Evolutionary conservation across 768 basidiomycete species (phyloP).

Genomic region (Rhizopogon vinicolor): DNA sequence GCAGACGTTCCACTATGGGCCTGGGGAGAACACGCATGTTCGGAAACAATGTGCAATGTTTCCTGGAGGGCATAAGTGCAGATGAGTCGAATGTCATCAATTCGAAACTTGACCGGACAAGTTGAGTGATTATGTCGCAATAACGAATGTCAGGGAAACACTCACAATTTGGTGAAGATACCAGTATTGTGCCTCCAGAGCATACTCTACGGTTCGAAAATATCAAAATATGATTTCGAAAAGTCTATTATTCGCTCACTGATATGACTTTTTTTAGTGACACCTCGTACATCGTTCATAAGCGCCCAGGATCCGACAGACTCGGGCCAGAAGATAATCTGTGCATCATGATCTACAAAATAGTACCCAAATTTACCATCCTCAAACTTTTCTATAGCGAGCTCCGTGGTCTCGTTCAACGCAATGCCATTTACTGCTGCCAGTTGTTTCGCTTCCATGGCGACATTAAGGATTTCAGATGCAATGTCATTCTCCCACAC

Average conservation of each 20-base stretch:
- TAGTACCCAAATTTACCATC: conserved; percentile 30
- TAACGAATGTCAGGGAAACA: not conserved
- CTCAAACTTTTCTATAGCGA: not conserved
- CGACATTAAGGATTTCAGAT: not conserved
- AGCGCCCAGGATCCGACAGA: conserved; percentile 27
- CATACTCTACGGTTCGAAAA: not conserved
- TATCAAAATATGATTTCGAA: not conserved
- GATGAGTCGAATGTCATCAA: not conserved
- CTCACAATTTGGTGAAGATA: not conserved
- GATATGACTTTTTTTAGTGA: conserved; percentile 5
- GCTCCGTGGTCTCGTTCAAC: not conserved
- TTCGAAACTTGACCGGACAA: not conserved
- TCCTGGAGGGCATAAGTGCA: conserved; percentile 9
- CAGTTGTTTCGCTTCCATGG: not conserved
- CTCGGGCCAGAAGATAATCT: conserved; percentile 43
- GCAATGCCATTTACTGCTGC: not conserved
- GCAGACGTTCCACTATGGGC: not conserved
- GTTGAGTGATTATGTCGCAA: not conserved
- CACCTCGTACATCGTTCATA: conserved; percentile 26
- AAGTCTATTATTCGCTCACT: conserved; percentile 1
- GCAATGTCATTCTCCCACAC: not conserved
- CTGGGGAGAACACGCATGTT: conserved; percentile 1
- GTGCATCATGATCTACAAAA: conserved; percentile 37
- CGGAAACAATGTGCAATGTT: conserved; percentile 18
- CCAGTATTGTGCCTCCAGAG: conserved; percentile 2